Base-by-base conservation (phyloP, 345 rosid genomes). In the Anacardium occidentale region DNA sequence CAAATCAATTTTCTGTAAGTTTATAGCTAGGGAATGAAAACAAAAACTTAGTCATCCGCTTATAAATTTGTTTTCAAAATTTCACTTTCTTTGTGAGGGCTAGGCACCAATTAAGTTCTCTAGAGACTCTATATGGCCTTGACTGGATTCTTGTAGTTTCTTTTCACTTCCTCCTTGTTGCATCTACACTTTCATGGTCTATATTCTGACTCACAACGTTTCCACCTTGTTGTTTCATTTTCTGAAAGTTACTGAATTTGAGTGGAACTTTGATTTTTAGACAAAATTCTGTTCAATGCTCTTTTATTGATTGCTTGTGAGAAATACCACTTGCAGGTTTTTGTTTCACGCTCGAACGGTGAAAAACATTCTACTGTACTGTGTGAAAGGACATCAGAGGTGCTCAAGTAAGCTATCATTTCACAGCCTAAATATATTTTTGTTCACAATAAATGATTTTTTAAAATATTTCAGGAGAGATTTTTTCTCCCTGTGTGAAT, bases 1-100 rank as follows among this genome's bases (percentile, higher is more conserved):
- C 93, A 68, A 91, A 95, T 82, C 99, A 95, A 63, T 92, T 95
- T 87, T 92, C 99, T 37, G 98, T 95, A 85, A 90, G 98, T 90
- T 73, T 34, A 7, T 32, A 77, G 72, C 61, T 45, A 4, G 51
- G 7, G 29, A 69, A 62, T 44, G 7, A 10, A 64, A 22, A 7
- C 5, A 34, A 59, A 25, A 74, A 6, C 4, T 17, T 13, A 13
- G 18, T 50, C 42, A 50, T 3, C 5, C 1, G 53, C 53, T 4
- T 17, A 50, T 50, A 17, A 50, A 37, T 6, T 37, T 37, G 42
- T 37, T 50, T 50, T 50, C 18, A 50, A 17, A 50, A 50, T 4
- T 12, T 14, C 1, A 13, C 53, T 50, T 50, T 14, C 18, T 50
- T 9, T 50, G 53, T 50, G 3, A 47, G 51, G 4, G 51, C 10